Evolutionary conservation across 345 rosid species (phyloP).

Genomic region (Hypericum perforatum): DNA sequence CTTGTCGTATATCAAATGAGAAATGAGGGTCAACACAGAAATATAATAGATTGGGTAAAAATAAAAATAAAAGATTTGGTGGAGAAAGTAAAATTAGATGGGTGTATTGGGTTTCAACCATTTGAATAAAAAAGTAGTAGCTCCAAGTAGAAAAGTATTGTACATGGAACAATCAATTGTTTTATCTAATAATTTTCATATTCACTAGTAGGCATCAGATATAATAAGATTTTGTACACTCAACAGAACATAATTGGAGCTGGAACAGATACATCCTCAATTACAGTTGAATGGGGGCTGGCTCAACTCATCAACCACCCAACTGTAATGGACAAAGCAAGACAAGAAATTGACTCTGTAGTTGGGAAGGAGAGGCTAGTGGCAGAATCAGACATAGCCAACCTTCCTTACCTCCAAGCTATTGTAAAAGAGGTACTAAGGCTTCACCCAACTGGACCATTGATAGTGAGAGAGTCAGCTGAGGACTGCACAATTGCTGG

Average conservation of each 20-base stretch:
- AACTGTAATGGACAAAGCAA: conserved; percentile 41
- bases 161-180: neutral
- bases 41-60: no score
- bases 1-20: no score
- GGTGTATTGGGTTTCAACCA: no score
- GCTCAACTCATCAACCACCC: conserved; percentile 69
- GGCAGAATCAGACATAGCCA: conserved; percentile 44
- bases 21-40: no score
- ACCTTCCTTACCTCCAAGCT: conserved; percentile 24
- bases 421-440: no score
- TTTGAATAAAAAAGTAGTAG: no score
- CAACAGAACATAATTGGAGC: conserved; percentile 42
- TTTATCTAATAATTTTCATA: neutral
- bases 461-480: neutral
- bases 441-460: conserved; percentile 40
- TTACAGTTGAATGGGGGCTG: conserved; percentile 58
- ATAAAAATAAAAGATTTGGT: no score
- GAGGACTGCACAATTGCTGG: neutral
- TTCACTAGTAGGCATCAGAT: neutral
- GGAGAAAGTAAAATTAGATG: no score
- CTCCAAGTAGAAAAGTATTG: no score
- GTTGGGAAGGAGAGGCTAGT: conserved; percentile 46
- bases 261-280: conserved; percentile 46
- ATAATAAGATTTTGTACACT: neutral
- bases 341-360: conserved; percentile 40